A percentile compares a stretch with the other conserved stretches of the same genome.
Evolutionary conservation across 31 red algal species (phyloP).

Genomic region (Bonnemaisonia californica): DNA sequence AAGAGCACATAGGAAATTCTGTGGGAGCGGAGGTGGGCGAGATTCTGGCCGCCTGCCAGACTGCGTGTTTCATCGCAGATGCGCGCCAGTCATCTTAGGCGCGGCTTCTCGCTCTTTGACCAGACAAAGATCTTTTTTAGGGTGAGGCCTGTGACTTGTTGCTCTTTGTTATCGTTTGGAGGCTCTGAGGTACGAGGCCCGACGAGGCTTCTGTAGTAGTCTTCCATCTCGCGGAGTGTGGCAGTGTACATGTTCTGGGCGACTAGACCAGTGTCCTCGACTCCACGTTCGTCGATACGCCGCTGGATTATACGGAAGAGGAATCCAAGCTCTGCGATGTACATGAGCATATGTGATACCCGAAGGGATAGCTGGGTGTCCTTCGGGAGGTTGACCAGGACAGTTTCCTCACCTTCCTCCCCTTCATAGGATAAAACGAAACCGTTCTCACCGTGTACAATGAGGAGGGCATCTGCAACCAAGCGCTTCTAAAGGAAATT

Average conservation of each 20-base stretch:
- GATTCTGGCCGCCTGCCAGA: conserved; percentile 66
- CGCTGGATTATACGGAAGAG: conserved; percentile 68
- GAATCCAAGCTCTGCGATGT: conserved; percentile 71
- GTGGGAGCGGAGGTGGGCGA: conserved; percentile 58
- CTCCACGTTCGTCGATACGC: conserved; percentile 5
- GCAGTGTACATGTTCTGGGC: conserved; percentile 72
- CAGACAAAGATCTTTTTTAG: conserved; percentile 82
- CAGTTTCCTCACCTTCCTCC: conserved; percentile 29
- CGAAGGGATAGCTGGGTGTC: conserved; percentile 39
- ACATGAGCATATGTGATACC: conserved; percentile 53
- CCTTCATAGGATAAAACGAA: conserved; percentile 34
- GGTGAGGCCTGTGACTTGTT: conserved; percentile 25
- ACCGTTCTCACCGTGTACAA: conserved; percentile 80
- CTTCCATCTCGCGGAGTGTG: conserved; percentile 79
- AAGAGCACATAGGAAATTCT: conserved; percentile 45
- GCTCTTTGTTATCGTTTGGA: conserved; percentile 6
- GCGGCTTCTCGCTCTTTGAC: conserved; percentile 61
- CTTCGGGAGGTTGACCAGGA: conserved; percentile 15
- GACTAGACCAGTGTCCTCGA: conserved; percentile 42
- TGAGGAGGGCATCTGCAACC: conserved; percentile 46
- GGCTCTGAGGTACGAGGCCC: conserved; percentile 48
- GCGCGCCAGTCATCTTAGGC: conserved; percentile 81
- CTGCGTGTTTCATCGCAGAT: conserved; percentile 73
- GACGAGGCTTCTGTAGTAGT: conserved; percentile 80
- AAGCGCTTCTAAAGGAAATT: conserved; percentile 50